Base-by-base conservation (phyloP, 768 basidiomycete species). In the Agaricus sinodeliciosus region DNA sequence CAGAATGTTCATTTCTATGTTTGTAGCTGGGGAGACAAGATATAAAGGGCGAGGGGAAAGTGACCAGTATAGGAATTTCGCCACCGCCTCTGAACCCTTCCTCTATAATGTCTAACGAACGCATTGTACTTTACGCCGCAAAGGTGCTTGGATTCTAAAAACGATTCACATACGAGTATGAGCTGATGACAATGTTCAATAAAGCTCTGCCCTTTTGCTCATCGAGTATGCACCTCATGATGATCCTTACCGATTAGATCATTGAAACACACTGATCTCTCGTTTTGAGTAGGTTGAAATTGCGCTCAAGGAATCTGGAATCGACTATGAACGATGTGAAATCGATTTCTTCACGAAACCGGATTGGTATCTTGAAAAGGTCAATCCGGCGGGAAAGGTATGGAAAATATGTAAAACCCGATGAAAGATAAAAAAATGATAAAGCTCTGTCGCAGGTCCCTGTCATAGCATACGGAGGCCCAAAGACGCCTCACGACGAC, bases 371-470 rank as follows among this genome's bases (percentile, higher is more conserved):
- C 76, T 77, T 0, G 72, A 76, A 0, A 73, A 80, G 55, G 76
- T 87, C 39, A 87, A 86, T 65, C 80, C 79, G 1, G 81, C 77
- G 0, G 76, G 78, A 67, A 85, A 85, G 75, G 84, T 81, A 60
- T 13, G 62, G 57, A 42, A 31, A 16, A 9, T 22, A 22, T 22
- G 22, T 2, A 22, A 18, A 11, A n/a, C 13, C 36, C 26, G n/a
- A 22, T 15, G 13, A 19, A 3, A 36, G 15, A 6, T 16, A 4
- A 22, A n/a, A 4, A 22, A n/a, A 27, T 22, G 3, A 35, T 3
- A 9, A 18, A 56, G 36, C 47, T 27, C 56, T 49, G 49, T 13
- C 26, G 9, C 45, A 79, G 80, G 75, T 84, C 13, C 79, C 82
- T 16, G 79, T 81, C 0, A 67, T 85, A 28, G 67, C 80, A 0